Percentiles rank a stretch among this genome's conserved stretches.
Conservation (phyloP, 2,329 filamentous ascomycete species). For the Alternaria sp. region DNA sequence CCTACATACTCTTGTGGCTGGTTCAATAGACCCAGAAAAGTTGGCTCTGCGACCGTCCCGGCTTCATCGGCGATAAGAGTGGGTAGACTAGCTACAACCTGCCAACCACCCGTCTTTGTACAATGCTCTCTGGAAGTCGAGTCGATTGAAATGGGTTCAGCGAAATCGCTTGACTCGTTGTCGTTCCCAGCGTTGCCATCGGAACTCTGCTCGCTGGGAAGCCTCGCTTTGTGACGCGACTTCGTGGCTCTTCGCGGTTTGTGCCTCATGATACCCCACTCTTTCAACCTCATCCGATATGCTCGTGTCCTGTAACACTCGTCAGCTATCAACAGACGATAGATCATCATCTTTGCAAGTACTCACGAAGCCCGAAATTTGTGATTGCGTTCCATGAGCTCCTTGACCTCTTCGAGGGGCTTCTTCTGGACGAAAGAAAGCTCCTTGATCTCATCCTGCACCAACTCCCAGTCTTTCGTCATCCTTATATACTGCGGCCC, state of each 20-base stretch:
- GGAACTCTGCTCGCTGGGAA: neutral
- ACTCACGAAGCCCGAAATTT: slow-evolving; percentile 46
- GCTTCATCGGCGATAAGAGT: neutral
- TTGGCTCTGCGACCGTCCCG: slow-evolving; percentile 13
- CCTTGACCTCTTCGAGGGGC: slow-evolving; percentile 40
- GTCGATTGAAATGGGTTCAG: slow-evolving; percentile 4
- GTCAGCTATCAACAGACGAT: slow-evolving; percentile 4
- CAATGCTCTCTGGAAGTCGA: neutral
- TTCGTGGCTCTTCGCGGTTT: slow-evolving; percentile 13
- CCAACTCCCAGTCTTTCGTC: slow-evolving; percentile 42
- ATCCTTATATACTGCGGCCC: slow-evolving; percentile 19
- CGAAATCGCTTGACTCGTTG: slow-evolving; percentile 8
- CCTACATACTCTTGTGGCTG: slow-evolving; percentile 15
- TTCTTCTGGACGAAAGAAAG: slow-evolving; percentile 45
- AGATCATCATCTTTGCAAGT: neutral
- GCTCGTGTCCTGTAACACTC: slow-evolving; percentile 35
- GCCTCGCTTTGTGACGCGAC: slow-evolving; percentile 1
- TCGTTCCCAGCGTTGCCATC: slow-evolving; percentile 10
- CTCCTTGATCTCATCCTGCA: slow-evolving; percentile 41
- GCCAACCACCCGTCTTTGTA: slow-evolving; percentile 14
- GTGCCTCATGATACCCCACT: slow-evolving; percentile 43
- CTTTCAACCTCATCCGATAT: slow-evolving; percentile 47
- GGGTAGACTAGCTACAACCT: slow-evolving; percentile 6
- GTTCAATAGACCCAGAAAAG: slow-evolving; percentile 13
- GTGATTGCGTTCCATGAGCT: slow-evolving; percentile 41